phyloP scores from a whole-genome alignment of 805 yeast species.

The Tetrapisispora pingtungensis region DNA sequence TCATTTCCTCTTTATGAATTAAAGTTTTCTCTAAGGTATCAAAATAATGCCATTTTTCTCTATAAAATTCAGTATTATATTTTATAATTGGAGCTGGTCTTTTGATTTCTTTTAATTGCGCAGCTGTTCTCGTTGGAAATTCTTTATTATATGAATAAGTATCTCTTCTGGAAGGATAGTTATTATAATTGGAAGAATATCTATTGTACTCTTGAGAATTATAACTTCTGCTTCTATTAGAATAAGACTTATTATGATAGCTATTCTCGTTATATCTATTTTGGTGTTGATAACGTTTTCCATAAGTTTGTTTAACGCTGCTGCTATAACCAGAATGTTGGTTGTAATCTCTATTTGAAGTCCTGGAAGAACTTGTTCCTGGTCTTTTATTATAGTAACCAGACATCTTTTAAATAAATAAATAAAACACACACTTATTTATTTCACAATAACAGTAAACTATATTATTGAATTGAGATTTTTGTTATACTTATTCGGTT shows the following conservation, averaged over 20 bases:
- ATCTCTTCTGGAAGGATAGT: background rate
- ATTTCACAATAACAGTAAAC: too few relatives aligned
- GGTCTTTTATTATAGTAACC: constrained; percentile 28
- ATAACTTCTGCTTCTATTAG: background rate
- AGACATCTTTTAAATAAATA: background rate
- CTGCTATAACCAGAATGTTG: background rate
- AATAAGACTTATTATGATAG: background rate
- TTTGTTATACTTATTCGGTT: too few relatives aligned
- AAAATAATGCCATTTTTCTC: constrained; percentile 24
- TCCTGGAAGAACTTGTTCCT: constrained; percentile 6
- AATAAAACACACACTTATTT: background rate
- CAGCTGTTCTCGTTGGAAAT: background rate
- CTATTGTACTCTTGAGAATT: background rate
- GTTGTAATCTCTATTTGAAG: background rate
- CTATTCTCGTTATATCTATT: background rate
- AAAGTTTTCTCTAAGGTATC: constrained; percentile 17
- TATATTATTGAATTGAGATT: too few relatives aligned
- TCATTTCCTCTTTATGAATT: constrained; percentile 17
- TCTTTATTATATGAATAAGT: background rate
- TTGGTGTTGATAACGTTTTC: background rate
- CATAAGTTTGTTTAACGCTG: background rate
- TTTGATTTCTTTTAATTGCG: background rate
- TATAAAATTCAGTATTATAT: constrained; percentile 17
- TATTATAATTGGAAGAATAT: background rate
- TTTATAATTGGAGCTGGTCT: constrained; percentile 18